Evolutionary conservation across 1,284 basidiomycete genomes (phyloP).

Genomic region (Ganoderma lingzhi): DNA sequence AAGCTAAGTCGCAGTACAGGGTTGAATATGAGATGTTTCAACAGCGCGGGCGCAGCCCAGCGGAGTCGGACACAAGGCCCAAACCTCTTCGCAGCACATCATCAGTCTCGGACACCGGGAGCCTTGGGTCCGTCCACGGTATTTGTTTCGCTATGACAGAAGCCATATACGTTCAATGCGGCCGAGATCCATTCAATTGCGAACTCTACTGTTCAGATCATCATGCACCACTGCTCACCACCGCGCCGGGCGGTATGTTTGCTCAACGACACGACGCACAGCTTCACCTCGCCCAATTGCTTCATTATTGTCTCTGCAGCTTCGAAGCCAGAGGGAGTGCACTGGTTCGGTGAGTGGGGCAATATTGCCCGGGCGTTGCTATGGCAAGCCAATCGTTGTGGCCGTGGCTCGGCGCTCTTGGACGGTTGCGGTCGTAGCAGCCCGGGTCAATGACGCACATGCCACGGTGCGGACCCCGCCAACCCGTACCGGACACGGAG

Average conservation of each 20-base stretch:
- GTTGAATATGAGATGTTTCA: neutral
- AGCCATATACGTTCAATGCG: constrained; percentile 15
- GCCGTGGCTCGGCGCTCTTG: neutral
- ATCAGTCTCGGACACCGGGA: neutral
- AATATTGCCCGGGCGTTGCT: constrained; percentile 6
- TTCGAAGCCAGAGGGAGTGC: constrained; percentile 10
- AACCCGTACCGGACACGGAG: constrained; percentile 13
- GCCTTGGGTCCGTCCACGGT: constrained; percentile 6
- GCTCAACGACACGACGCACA: constrained; percentile 15
- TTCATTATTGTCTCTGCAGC: constrained; percentile 6
- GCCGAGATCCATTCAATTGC: neutral
- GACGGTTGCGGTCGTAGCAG: constrained; percentile 11
- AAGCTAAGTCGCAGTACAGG: neutral
- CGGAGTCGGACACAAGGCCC: neutral
- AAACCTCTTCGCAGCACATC: neutral
- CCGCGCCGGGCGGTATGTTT: neutral
- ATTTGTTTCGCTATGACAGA: constrained; percentile 22
- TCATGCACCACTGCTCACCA: neutral
- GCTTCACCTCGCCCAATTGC: neutral
- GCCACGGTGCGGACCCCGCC: constrained; percentile 12
- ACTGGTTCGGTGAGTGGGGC: neutral
- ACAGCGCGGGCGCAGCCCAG: constrained; percentile 6
- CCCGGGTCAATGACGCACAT: constrained; percentile 9
- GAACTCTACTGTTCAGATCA: constrained; percentile 20
- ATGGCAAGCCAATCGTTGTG: constrained; percentile 9